Evolutionary conservation across 1,284 basidiomycete species (phyloP).

Genomic region (Microbotryum intermedium): DNA sequence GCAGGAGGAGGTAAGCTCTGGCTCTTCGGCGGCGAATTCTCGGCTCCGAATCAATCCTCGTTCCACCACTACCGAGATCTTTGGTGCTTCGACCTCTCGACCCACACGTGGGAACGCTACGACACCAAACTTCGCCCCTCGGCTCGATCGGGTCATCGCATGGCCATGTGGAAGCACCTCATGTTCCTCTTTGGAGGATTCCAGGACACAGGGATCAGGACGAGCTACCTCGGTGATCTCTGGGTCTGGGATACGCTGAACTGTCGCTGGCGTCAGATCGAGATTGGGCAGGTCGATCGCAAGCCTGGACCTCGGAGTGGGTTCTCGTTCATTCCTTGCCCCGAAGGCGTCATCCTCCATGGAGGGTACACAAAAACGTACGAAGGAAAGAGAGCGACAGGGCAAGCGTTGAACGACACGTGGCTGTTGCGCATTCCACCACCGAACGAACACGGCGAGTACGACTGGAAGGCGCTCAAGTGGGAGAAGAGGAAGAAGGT

Average conservation of each 20-base stretch:
- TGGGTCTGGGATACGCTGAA: constrained; percentile 33
- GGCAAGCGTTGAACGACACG: constrained; percentile 74
- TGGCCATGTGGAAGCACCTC: constrained; percentile 84
- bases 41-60: constrained; percentile 71
- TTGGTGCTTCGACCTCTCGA: constrained; percentile 55
- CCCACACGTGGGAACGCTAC: constrained; percentile 78
- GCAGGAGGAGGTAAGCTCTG: constrained; percentile 73
- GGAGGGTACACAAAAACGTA: constrained; percentile 92
- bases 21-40: constrained; percentile 55
- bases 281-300: constrained; percentile 58
- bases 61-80: constrained; percentile 89
- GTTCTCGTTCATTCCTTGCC: constrained; percentile 72
- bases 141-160: constrained; percentile 78
- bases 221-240: constrained; percentile 31
- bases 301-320: constrained; percentile 69
- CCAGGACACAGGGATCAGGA: constrained; percentile 28
- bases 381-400: constrained; percentile 69
- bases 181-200: constrained; percentile 58
- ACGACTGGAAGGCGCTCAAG: constrained; percentile 53
- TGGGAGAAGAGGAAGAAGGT: constrained; percentile 79
- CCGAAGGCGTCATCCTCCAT: constrained; percentile 74
- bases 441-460: constrained; percentile 18
- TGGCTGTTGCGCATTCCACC: constrained; percentile 64
- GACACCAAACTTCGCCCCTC: constrained; percentile 75
- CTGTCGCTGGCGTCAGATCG: constrained; percentile 61